Conservation (phyloP, 1,284 basidiomycete species). For the Leccinum subspadiceum region DNA sequence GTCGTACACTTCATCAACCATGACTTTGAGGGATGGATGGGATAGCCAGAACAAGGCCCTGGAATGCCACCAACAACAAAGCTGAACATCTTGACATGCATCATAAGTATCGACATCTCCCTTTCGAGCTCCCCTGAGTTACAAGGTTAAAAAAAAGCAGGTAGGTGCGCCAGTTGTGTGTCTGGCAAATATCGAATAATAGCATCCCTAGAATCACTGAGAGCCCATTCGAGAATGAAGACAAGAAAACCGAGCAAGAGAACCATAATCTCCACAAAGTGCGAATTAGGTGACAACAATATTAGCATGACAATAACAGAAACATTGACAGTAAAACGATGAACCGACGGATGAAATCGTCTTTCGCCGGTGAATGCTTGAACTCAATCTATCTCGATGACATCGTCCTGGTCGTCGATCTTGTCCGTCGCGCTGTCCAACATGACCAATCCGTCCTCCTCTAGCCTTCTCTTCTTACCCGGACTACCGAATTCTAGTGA, state of each 20-base stretch:
- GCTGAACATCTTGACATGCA: not conserved
- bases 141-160: not conserved
- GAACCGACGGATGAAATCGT: not conserved
- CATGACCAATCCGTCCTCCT: constrained; percentile 70
- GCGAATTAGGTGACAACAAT: not conserved
- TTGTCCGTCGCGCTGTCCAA: constrained; percentile 57
- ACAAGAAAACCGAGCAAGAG: not conserved
- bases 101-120: not conserved
- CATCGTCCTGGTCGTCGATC: constrained; percentile 47
- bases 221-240: not conserved
- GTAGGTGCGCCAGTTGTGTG: not conserved
- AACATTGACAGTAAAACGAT: not conserved
- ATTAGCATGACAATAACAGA: constrained; percentile 1
- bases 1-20: not conserved
- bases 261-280: not conserved
- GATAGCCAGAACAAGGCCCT: not conserved
- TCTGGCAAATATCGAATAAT: not conserved
- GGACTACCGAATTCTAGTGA: constrained; percentile 41
- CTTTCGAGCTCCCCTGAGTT: not conserved
- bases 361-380: not conserved
- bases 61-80: not conserved
- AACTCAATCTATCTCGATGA: constrained; percentile 53
- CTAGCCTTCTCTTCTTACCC: constrained; percentile 60
- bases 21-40: not conserved
- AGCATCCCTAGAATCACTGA: not conserved